phyloP scores from a whole-genome alignment of 2,329 filamentous ascomycete species.

The Eutypa lata region DNA sequence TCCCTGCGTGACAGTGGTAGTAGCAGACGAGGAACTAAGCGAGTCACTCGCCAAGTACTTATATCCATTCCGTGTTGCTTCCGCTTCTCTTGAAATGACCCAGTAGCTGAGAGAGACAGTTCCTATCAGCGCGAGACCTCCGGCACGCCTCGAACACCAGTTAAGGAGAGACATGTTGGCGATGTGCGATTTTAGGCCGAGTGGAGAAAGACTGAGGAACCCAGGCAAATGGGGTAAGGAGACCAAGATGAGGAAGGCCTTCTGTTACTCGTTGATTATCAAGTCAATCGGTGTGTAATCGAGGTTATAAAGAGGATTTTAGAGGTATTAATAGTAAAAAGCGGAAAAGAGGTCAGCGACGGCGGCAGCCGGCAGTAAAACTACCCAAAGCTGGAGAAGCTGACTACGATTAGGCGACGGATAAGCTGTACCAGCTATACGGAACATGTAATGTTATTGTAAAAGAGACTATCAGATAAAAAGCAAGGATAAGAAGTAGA shows the following conservation, averaged over 20 bases:
- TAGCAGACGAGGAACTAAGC: conserved; percentile 31
- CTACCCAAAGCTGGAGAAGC: not conserved
- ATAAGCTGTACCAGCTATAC: not conserved
- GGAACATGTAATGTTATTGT: not conserved
- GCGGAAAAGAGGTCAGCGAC: not conserved
- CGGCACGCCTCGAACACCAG: conserved; percentile 53
- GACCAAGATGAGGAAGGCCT: conserved; percentile 7
- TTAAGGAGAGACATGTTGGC: conserved; percentile 48
- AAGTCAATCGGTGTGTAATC: no score
- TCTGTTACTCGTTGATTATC: no score
- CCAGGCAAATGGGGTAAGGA: conserved; percentile 7
- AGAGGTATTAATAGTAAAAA: not conserved
- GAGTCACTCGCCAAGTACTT: conserved; percentile 39
- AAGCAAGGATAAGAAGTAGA: not conserved
- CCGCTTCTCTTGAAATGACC: conserved; percentile 51
- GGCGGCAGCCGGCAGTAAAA: not conserved
- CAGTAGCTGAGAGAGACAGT: conserved; percentile 50
- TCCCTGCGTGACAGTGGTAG: conserved; percentile 33
- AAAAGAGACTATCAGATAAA: not conserved
- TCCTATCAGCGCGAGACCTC: conserved; percentile 52
- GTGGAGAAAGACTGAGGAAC: conserved; percentile 11
- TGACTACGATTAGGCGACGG: not conserved
- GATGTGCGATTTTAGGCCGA: conserved; percentile 15
- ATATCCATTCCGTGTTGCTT: conserved; percentile 40
- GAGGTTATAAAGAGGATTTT: not conserved